phyloP scores from a whole-genome alignment of 345 rosid genomes.

The Eucalyptus brandiana region DNA sequence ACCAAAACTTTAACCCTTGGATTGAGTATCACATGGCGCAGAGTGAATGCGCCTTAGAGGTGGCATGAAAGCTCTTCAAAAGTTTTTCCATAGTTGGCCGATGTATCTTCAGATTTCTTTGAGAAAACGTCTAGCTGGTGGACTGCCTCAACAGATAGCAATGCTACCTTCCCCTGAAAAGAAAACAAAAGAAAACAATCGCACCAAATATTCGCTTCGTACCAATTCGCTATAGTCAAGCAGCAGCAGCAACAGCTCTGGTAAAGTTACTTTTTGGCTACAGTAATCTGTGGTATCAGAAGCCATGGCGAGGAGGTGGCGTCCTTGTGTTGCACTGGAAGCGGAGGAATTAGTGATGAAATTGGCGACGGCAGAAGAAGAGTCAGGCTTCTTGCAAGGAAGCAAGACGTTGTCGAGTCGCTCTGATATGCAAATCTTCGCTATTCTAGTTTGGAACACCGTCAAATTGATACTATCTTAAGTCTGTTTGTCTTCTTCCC shows the following conservation, averaged over 20 bases:
- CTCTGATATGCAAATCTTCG: conserved; percentile 37
- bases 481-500: no score
- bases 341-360: conserved; percentile 12
- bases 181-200: not conserved
- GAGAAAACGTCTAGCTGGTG: no score
- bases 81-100: conserved; percentile 76
- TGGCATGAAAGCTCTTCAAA: no score
- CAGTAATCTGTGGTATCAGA: conserved; percentile 4
- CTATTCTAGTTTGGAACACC: conserved; percentile 30
- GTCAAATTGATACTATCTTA: not conserved
- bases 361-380: conserved; percentile 8
- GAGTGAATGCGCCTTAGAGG: no score
- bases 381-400: conserved; percentile 29
- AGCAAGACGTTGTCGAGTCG: conserved; percentile 22
- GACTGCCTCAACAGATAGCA: conserved; percentile 48
- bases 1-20: no score
- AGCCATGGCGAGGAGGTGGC: no score
- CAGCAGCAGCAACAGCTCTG: not conserved
- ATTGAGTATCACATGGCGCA: no score
- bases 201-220: no score
- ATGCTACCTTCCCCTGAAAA: conserved; percentile 47
- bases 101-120: no score
- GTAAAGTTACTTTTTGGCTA: conserved; percentile 4
- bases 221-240: no score
- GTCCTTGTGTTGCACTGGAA: no score